Evolutionary conservation across 345 rosid species (phyloP).

Genomic region (Clarkia xantiana): DNA sequence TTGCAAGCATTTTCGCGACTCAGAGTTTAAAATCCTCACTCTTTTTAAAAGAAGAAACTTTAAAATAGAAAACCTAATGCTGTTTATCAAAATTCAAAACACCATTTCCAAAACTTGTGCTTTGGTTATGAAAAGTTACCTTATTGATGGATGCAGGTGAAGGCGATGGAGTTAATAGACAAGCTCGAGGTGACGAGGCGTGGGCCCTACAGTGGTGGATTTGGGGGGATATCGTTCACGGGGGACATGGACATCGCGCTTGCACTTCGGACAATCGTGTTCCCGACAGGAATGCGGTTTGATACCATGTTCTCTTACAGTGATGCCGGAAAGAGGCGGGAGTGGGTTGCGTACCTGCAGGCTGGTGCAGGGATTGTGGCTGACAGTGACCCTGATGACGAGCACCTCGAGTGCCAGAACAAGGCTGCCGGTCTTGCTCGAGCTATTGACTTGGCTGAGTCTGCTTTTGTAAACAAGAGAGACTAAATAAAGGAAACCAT

Average conservation of each 20-base stretch:
- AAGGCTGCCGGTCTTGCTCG: slow-evolving; percentile 77
- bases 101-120: too few relatives aligned
- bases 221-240: slow-evolving; percentile 59
- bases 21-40: too few relatives aligned
- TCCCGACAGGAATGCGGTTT: slow-evolving; percentile 43
- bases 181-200: slow-evolving; percentile 57
- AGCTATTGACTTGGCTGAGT: slow-evolving; percentile 79
- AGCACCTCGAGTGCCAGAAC: slow-evolving; percentile 63
- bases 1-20: too few relatives aligned
- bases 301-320: slow-evolving; percentile 66
- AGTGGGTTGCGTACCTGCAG: slow-evolving; percentile 79
- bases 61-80: neutral
- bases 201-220: slow-evolving; percentile 91
- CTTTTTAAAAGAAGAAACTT: too few relatives aligned
- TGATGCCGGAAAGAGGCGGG: slow-evolving; percentile 28
- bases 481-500: too few relatives aligned
- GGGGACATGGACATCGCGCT: slow-evolving; percentile 85
- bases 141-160: slow-evolving; percentile 21
- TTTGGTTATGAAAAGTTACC: too few relatives aligned
- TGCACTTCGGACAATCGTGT: slow-evolving; percentile 64
- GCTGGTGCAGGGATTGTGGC: slow-evolving; percentile 85
- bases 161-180: slow-evolving; percentile 84
- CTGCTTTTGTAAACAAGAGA: slow-evolving; percentile 31
- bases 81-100: neutral
- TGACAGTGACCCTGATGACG: slow-evolving; percentile 63